Percentiles rank a stretch among this genome's conserved stretches.
These are phyloP conservation scores for Azolla pinnata DNA, from an alignment of 75 land plant species.

Conservation along the genomic window DNA sequence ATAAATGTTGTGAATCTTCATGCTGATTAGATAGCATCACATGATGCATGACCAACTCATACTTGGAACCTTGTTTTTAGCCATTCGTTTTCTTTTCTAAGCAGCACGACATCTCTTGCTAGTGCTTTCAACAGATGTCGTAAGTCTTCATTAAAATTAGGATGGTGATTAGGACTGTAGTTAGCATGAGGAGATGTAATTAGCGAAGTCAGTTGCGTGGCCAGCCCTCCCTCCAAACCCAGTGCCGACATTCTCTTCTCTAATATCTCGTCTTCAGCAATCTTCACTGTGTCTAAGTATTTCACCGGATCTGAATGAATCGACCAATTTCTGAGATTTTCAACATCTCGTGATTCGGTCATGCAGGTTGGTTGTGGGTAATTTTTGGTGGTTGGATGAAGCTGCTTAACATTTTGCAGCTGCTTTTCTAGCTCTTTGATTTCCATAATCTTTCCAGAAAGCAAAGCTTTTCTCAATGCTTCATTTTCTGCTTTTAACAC, in stretches of 20 bases:
- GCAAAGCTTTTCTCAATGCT: neutral
- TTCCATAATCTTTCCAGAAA: neutral
- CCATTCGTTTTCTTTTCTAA: slow-evolving; percentile 3
- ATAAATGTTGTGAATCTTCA: too few relatives aligned
- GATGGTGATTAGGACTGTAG: neutral
- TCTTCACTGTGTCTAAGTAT: neutral
- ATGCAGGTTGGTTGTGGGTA: neutral
- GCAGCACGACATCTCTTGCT: slow-evolving; percentile 1
- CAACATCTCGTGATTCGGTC: neutral
- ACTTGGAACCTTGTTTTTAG: too few relatives aligned
- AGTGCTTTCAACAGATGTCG: neutral
- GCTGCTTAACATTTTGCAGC: neutral
- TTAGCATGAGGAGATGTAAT: neutral
- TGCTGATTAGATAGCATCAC: too few relatives aligned
- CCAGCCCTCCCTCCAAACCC: neutral
- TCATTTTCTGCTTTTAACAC: slow-evolving; percentile 1
- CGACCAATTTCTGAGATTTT: neutral
- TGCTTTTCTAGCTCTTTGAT: neutral
- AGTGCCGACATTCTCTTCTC: neutral
- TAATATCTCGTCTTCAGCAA: neutral
- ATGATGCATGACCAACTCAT: too few relatives aligned
- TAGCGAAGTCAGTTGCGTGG: too few relatives aligned
- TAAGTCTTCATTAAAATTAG: neutral
- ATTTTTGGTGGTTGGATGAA: neutral
- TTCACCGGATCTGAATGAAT: neutral